These are phyloP conservation scores for Neonectria punicea DNA, from an alignment of 2,329 filamentous ascomycete genomes.

Conservation along the genomic window DNA sequence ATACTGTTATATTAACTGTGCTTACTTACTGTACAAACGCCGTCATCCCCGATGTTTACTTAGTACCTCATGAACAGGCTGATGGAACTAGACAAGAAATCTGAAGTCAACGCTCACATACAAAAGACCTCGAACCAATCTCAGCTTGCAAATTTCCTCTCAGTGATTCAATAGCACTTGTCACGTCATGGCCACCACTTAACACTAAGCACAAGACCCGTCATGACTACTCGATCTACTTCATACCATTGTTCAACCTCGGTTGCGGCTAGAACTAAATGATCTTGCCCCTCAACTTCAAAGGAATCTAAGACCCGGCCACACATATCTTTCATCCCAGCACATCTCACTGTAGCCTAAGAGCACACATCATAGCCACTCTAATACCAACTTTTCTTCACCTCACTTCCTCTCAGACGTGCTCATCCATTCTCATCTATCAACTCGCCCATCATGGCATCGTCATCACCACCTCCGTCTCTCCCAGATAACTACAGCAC, in stretches of 20 bases:
- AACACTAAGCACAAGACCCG: not conserved
- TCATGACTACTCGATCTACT: conserved; percentile 12
- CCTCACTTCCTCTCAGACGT: not conserved
- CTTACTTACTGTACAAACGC: not conserved
- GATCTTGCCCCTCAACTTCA: conserved; percentile 12
- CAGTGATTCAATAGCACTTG: too few relatives aligned
- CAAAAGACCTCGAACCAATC: not conserved
- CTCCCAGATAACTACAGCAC: conserved; percentile 53
- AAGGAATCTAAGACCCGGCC: conserved; percentile 9
- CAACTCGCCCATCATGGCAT: conserved; percentile 35
- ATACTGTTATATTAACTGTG: too few relatives aligned
- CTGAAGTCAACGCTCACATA: not conserved
- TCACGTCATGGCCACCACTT: not conserved
- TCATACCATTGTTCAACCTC: conserved; percentile 9
- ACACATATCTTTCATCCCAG: not conserved
- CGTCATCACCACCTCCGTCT: conserved; percentile 15
- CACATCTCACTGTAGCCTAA: too few relatives aligned
- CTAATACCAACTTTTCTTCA: not conserved
- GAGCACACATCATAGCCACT: not conserved
- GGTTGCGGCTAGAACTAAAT: conserved; percentile 18
- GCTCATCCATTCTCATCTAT: not conserved
- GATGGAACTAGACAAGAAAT: not conserved
- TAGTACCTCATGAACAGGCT: not conserved
- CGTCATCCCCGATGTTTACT: not conserved
- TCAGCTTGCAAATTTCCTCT: not conserved